Evolutionary conservation across 768 basidiomycete genomes (phyloP).

Genomic region (Guyanaporus albipodus): DNA sequence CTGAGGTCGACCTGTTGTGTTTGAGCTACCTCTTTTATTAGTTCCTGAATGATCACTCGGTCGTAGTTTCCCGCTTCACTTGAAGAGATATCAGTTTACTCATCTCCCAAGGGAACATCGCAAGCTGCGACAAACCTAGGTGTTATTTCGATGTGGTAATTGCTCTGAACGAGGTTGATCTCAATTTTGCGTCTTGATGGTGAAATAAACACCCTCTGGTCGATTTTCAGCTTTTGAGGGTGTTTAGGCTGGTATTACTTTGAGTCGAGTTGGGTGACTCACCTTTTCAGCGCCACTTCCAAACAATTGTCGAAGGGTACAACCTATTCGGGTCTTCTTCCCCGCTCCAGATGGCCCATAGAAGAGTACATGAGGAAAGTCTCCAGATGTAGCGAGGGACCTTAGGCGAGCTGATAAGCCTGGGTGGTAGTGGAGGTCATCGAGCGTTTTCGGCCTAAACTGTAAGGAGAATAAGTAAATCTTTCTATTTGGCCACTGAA

Average conservation of each 20-base stretch:
- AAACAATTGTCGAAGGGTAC: conserved; percentile 84
- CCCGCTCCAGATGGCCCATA: conserved; percentile 97
- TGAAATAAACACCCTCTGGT: conserved; percentile 92
- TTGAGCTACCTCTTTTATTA: conserved; percentile 97
- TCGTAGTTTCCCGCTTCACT: conserved; percentile 98
- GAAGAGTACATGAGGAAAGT: conserved; percentile 97
- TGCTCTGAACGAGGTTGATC: conserved; percentile 95
- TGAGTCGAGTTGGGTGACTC: conserved; percentile 12
- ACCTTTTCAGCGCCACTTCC: conserved; percentile 93
- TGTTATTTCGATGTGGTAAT: conserved; percentile 96
- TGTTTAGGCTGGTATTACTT: background rate
- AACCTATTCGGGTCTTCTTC: conserved; percentile 95
- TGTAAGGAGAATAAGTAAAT: conserved; percentile 29
- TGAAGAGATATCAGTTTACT: conserved; percentile 7
- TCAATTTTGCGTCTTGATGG: conserved; percentile 93
- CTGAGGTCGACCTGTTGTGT: conserved; percentile 97
- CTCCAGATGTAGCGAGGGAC: conserved; percentile 80
- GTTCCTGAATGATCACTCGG: conserved; percentile 91
- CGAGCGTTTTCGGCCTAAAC: conserved; percentile 83
- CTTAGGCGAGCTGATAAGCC: conserved; percentile 74
- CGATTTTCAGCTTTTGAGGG: conserved; percentile 80
- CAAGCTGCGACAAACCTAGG: conserved; percentile 62
- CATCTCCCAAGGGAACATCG: background rate
- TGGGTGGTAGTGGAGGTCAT: conserved; percentile 84
- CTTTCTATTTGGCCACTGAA: background rate